phyloP scores from a whole-genome alignment of 2,329 filamentous ascomycete species.

The Sporothrix globosa region DNA sequence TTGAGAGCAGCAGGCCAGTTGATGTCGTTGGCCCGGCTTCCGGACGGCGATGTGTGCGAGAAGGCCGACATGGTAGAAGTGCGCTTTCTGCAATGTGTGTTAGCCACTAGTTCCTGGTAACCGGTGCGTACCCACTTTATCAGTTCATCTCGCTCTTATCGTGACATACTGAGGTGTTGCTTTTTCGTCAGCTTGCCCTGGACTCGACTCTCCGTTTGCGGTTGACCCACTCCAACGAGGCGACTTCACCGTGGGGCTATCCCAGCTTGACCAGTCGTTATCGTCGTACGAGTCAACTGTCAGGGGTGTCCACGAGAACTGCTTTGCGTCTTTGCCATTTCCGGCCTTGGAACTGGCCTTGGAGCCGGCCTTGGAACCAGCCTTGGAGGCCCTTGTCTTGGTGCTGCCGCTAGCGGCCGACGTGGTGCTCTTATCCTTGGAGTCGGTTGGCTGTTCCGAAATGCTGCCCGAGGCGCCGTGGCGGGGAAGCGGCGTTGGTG shows the following conservation, averaged over 20 bases:
- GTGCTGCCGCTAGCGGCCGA: background rate
- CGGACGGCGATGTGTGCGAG: slow-evolving; percentile 38
- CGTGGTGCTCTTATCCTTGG: slow-evolving; percentile 16
- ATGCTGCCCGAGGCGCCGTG: background rate
- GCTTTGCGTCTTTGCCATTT: slow-evolving; percentile 52
- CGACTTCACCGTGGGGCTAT: slow-evolving; percentile 55
- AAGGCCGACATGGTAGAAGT: slow-evolving; percentile 19
- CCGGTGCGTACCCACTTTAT: background rate
- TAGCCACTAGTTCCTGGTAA: background rate
- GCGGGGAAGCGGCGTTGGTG: slow-evolving; percentile 37
- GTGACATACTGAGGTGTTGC: slow-evolving; percentile 51
- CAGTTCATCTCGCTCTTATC: background rate
- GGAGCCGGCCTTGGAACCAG: slow-evolving; percentile 38
- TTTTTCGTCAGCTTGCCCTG: slow-evolving; percentile 54
- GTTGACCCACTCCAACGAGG: slow-evolving; percentile 68
- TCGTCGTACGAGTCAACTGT: slow-evolving; percentile 62
- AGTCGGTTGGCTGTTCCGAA: background rate
- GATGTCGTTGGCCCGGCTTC: slow-evolving; percentile 57
- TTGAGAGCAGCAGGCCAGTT: slow-evolving; percentile 70
- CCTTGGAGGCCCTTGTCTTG: slow-evolving; percentile 21
- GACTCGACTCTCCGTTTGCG: slow-evolving; percentile 54
- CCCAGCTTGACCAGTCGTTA: slow-evolving; percentile 68
- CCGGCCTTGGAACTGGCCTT: slow-evolving; percentile 39
- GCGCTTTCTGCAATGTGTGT: slow-evolving; percentile 27
- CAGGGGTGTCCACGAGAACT: slow-evolving; percentile 63